phyloP scores from a whole-genome alignment of 257 asterid genomes.

The Vinca minor region DNA sequence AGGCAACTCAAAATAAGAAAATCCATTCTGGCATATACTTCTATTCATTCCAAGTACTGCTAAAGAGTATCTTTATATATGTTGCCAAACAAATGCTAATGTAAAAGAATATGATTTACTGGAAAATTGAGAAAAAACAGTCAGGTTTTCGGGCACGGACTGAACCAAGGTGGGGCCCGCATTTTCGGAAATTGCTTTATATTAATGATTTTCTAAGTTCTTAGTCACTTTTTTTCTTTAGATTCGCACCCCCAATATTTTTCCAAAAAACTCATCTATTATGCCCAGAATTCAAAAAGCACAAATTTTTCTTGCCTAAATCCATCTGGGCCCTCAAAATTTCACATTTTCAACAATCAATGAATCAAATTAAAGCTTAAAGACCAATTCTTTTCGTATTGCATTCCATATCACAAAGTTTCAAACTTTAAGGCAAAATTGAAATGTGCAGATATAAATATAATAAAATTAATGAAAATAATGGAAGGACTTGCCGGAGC shows the following conservation, averaged over 20 bases:
- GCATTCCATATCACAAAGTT: too few species aligned
- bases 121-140: too few species aligned
- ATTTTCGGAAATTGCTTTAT: background rate
- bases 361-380: too few species aligned
- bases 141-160: too few species aligned
- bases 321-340: background rate
- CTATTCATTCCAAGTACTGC: background rate
- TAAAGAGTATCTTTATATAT: background rate
- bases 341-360: background rate
- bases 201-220: too few species aligned
- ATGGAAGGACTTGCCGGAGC: conserved; percentile 1
- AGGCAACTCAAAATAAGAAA: background rate
- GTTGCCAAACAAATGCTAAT: background rate
- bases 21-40: background rate
- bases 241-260: too few species aligned
- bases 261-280: too few species aligned
- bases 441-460: background rate
- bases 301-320: too few species aligned
- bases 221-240: too few species aligned
- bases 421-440: background rate
- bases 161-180: too few species aligned
- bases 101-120: too few species aligned
- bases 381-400: background rate
- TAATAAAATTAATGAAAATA: background rate
- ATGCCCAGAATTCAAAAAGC: background rate